Evolutionary conservation across 2,329 filamentous ascomycete genomes (phyloP).

Genomic region (Trichoderma sp.): DNA sequence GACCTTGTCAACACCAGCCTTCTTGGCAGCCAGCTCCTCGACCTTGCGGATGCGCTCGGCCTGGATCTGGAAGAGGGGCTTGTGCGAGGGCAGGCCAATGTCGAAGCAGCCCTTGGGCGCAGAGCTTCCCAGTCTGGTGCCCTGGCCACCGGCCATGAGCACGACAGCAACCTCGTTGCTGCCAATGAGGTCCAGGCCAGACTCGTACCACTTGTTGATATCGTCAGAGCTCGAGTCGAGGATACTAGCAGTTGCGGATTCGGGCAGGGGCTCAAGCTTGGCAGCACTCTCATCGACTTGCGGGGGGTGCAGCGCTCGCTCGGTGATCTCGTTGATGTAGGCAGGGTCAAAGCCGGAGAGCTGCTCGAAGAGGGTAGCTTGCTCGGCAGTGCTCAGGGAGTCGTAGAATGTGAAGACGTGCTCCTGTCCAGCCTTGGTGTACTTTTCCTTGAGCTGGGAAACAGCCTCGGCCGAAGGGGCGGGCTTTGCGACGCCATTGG

Average conservation of each 20-base stretch:
- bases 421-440: slow-evolving; percentile 73
- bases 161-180: slow-evolving; percentile 80
- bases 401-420: slow-evolving; percentile 83
- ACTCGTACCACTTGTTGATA: slow-evolving; percentile 79
- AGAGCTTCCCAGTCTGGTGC: slow-evolving; percentile 89
- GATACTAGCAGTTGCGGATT: slow-evolving; percentile 81
- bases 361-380: slow-evolving; percentile 77
- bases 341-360: slow-evolving; percentile 77
- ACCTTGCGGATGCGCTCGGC: slow-evolving; percentile 88
- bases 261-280: slow-evolving; percentile 80
- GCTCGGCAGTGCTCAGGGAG: slow-evolving; percentile 67
- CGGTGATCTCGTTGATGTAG: slow-evolving; percentile 82
- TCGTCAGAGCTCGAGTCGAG: slow-evolving; percentile 80
- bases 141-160: slow-evolving; percentile 95
- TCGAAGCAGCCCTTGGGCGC: slow-evolving; percentile 97
- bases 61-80: slow-evolving; percentile 97
- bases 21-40: slow-evolving; percentile 74
- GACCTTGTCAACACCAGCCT: slow-evolving; percentile 53
- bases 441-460: slow-evolving; percentile 65
- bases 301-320: slow-evolving; percentile 76
- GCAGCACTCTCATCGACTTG: slow-evolving; percentile 55
- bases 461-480: slow-evolving; percentile 64
- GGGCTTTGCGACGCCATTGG: slow-evolving; percentile 30
- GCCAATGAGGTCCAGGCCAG: slow-evolving; percentile 75
- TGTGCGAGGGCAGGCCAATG: slow-evolving; percentile 87